Base-by-base conservation (phyloP, 768 basidiomycete genomes). In the Leccinum arenicola region DNA sequence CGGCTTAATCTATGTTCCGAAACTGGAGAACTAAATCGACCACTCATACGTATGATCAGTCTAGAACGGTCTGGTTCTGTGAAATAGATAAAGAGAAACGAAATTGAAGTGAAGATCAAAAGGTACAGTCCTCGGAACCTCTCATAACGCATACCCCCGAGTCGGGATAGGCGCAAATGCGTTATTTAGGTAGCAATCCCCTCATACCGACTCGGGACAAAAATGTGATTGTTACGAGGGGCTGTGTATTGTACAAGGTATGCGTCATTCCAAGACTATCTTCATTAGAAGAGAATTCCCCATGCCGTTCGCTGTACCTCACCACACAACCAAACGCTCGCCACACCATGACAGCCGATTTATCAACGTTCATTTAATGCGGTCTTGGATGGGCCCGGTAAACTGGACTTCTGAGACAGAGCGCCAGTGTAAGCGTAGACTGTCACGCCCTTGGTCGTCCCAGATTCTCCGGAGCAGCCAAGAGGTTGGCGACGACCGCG, bases 391-490 rank as follows among this genome's bases (percentile, higher is more conserved):
- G 11, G 33, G 5, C 19, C 35, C 15, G 36, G 8, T 38, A 8
- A 38, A 15, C 36, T 38, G 15, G 15, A 8, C 38, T 3, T 12
- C 33, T 35, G 23, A 25, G 23, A 25, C 17, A 40, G 3, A 10
- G 11, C 2, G 7, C 6, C 14, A 10, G 23, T 23, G 14, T 4
- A 50, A 4, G 3, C 7, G 36, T 15, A 36, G 14, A 19, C 36
- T 40, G 38, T 62, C 49, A 70, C 12, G 21, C 40, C 56, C 53
- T 71, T 33, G 61, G 52, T 47, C 66, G 63, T 31, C 62, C 58
- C 23, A 93, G 80, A 93, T 92, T 68, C 92, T 65, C 87, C 85
- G 52, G 83, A 80, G 65, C 84, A 84, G 14, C 40, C 40, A 86
- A 86, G 74, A 77, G 82, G 63, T 64, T 69, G 50, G 59, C 73